phyloP scores from a whole-genome alignment of 805 yeast species.

The Tanozyma kutaoensis region DNA sequence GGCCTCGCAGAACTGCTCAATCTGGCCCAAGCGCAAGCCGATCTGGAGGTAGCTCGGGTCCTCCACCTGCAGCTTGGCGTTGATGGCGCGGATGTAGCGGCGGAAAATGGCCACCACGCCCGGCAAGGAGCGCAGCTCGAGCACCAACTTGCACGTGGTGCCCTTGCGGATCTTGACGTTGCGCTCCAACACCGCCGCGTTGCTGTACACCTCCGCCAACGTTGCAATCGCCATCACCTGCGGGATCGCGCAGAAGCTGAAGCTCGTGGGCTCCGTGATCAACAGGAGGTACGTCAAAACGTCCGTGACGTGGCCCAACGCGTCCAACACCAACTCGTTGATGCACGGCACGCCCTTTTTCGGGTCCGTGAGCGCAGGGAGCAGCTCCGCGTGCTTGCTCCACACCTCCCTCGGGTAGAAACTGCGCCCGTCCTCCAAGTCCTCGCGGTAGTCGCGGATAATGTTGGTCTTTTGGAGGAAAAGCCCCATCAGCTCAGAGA shows the following conservation, averaged over 20 bases:
- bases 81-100: slow-evolving; percentile 59
- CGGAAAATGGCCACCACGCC: slow-evolving; percentile 71
- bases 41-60: slow-evolving; percentile 82
- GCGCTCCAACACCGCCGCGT: slow-evolving; percentile 52
- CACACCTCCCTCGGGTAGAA: slow-evolving; percentile 96
- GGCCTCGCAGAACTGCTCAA: slow-evolving; percentile 77
- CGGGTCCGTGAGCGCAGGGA: slow-evolving; percentile 21
- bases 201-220: slow-evolving; percentile 71
- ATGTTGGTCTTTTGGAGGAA: slow-evolving; percentile 93
- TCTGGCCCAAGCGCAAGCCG: slow-evolving; percentile 76
- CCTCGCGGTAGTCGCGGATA: slow-evolving; percentile 90
- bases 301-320: slow-evolving; percentile 67
- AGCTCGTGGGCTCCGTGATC: slow-evolving; percentile 69
- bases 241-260: slow-evolving; percentile 93
- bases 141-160: slow-evolving; percentile 63
- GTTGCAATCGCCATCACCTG: slow-evolving; percentile 99
- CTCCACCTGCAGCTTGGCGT: slow-evolving; percentile 60
- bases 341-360: slow-evolving; percentile 61
- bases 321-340: slow-evolving; percentile 67
- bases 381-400: slow-evolving; percentile 40
- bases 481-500: slow-evolving; percentile 82
- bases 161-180: slow-evolving; percentile 89
- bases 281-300: slow-evolving; percentile 63
- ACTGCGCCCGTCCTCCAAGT: slow-evolving; percentile 78
- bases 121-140: slow-evolving; percentile 58